Conservation (phyloP, 2,329 filamentous ascomycete species). For the Knoxdaviesia capensis region DNA sequence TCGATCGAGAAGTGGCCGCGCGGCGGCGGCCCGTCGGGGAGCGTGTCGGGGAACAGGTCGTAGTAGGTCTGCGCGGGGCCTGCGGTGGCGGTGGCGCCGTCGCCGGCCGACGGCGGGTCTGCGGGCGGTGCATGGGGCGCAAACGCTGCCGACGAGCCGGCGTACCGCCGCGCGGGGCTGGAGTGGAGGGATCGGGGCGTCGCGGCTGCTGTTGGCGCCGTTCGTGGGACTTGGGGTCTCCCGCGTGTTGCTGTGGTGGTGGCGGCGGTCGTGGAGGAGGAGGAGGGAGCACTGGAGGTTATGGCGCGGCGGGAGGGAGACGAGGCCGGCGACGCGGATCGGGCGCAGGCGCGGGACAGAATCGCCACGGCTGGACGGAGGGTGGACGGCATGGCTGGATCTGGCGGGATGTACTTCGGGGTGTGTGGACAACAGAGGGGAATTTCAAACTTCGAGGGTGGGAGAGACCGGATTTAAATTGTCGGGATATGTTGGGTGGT, state of each 20-base stretch:
- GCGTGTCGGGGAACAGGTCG: conserved; percentile 66
- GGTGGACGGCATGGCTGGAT: too few relatives aligned
- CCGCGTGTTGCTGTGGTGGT: neutral
- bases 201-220: neutral
- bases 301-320: conserved; percentile 6
- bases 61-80: conserved; percentile 41
- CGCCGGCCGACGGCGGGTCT: conserved; percentile 4
- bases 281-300: neutral
- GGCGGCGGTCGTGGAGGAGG: neutral
- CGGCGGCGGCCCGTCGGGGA: conserved; percentile 63
- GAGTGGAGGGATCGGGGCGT: too few relatives aligned
- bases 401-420: too few relatives aligned
- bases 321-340: too few relatives aligned
- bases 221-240: neutral
- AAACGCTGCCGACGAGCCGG: too few relatives aligned
- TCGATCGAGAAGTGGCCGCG: conserved; percentile 57
- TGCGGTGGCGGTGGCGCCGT: neutral
- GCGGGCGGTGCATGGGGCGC: neutral
- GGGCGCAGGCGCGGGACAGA: too few relatives aligned
- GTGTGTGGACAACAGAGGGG: too few relatives aligned
- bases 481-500: too few relatives aligned
- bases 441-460: too few relatives aligned
- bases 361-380: too few relatives aligned
- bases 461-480: too few relatives aligned
- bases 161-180: too few relatives aligned